A percentile compares a stretch with the other conserved stretches of the same genome.
Evolutionary conservation across 1,139 yeast species (phyloP).

Genomic region (Geotrichum aggregatum): DNA sequence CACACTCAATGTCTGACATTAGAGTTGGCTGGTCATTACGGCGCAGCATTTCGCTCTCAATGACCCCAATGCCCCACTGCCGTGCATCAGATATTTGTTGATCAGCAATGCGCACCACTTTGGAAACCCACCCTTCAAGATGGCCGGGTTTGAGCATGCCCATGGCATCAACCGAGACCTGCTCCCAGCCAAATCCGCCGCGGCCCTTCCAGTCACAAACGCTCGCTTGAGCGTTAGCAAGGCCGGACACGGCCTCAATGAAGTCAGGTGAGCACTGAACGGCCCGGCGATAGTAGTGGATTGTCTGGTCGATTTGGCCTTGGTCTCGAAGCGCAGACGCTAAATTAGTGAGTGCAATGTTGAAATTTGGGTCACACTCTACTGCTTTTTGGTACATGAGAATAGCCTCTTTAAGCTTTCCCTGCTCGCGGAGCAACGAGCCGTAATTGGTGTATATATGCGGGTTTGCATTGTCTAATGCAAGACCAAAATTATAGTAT

Average conservation of each 20-base stretch:
- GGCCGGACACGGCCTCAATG: conserved; percentile 37
- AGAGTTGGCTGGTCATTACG: conserved; percentile 6
- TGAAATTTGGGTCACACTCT: conserved; percentile 34
- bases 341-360: conserved; percentile 37
- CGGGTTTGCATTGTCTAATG: conserved; percentile 36
- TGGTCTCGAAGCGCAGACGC: conserved; percentile 37
- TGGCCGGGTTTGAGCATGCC: conserved; percentile 30
- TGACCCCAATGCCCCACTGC: conserved; percentile 35
- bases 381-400: conserved; percentile 36
- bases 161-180: conserved; percentile 30
- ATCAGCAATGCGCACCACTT: conserved; percentile 30
- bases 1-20: conserved; percentile 18
- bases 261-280: conserved; percentile 34
- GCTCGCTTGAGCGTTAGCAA: conserved; percentile 36
- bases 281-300: conserved; percentile 34
- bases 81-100: conserved; percentile 30
- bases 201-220: conserved; percentile 38
- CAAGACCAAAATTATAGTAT: conserved; percentile 36
- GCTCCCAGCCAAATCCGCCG: conserved; percentile 36
- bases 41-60: conserved; percentile 16
- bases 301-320: conserved; percentile 37
- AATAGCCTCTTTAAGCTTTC: conserved; percentile 34
- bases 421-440: conserved; percentile 37
- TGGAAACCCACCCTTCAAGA: conserved; percentile 34
- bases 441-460: conserved; percentile 39